Percentiles rank a stretch among this genome's conserved stretches.
These are phyloP conservation scores for Jacaranda mimosifolia DNA, from an alignment of 257 asterid genomes.

Conservation along the genomic window DNA sequence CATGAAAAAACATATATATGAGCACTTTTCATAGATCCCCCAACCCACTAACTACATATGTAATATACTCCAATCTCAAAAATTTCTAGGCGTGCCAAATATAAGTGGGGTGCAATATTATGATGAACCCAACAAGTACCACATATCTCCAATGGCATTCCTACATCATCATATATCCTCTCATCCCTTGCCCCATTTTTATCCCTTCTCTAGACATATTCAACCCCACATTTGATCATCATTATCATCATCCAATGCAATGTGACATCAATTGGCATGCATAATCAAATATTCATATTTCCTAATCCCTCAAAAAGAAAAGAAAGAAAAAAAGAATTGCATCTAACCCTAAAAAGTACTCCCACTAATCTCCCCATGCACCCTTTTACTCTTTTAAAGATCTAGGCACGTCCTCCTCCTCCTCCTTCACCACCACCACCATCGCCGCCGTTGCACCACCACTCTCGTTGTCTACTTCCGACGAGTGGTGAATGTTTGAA, in stretches of 20 bases:
- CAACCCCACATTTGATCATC: constrained; percentile 62
- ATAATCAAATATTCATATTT: constrained; percentile 51
- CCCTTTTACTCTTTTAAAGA: constrained; percentile 43
- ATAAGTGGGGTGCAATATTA: constrained; percentile 90
- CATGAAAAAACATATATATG: constrained; percentile 37
- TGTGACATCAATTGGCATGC: constrained; percentile 60
- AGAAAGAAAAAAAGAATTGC: constrained; percentile 35
- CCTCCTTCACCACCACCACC: constrained; percentile 35
- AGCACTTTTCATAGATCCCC: constrained; percentile 44
- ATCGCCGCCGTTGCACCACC: background rate
- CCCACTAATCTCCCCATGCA: constrained; percentile 32
- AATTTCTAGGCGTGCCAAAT: constrained; percentile 78
- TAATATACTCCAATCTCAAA: constrained; percentile 48
- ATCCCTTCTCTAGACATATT: constrained; percentile 45
- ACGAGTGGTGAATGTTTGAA: constrained; percentile 68
- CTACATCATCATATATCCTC: constrained; percentile 34
- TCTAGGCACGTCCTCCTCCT: constrained; percentile 35
- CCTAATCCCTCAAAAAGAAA: constrained; percentile 38
- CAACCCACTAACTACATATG: constrained; percentile 47
- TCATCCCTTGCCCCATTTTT: constrained; percentile 23
- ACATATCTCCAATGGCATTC: constrained; percentile 41
- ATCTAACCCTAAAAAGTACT: constrained; percentile 49
- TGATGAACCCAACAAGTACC: constrained; percentile 56
- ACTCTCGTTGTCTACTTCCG: constrained; percentile 47
- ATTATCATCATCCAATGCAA: constrained; percentile 48